A percentile compares a stretch with the other conserved stretches of the same genome.
Evolutionary conservation across 139 green algal species (phyloP).

Genomic region (Chlorella sp.): DNA sequence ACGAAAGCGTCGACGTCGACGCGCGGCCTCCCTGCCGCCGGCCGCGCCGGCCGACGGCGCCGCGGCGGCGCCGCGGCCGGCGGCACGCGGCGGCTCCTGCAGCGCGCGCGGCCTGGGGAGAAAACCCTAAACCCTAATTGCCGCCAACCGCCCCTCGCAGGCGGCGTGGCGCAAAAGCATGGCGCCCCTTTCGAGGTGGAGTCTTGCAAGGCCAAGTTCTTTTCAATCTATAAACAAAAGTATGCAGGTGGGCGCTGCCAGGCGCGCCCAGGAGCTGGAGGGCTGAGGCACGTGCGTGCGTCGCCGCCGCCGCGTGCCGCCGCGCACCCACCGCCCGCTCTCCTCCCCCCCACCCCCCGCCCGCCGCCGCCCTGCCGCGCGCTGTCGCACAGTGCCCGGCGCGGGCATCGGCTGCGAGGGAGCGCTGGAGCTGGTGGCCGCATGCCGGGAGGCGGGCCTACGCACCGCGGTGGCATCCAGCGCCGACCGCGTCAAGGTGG

Average conservation of each 20-base stretch:
- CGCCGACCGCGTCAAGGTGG: slow-evolving; percentile 73
- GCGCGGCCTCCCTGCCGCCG: too few relatives aligned
- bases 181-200: slow-evolving; percentile 41
- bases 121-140: background rate
- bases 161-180: slow-evolving; percentile 35
- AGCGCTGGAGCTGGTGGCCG: slow-evolving; percentile 56
- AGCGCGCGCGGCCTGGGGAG: too few relatives aligned
- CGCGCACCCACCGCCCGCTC: background rate
- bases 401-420: slow-evolving; percentile 50
- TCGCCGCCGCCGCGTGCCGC: background rate
- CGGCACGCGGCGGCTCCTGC: too few relatives aligned
- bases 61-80: too few relatives aligned
- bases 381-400: slow-evolving; percentile 19
- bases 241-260: background rate
- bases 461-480: slow-evolving; percentile 69
- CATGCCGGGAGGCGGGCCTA: slow-evolving; percentile 59
- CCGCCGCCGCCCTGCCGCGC: background rate
- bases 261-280: background rate
- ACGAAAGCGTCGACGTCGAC: too few relatives aligned
- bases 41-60: too few relatives aligned
- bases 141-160: background rate
- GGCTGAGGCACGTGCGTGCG: background rate
- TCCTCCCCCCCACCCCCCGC: background rate
- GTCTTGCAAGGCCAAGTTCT: slow-evolving; percentile 62
- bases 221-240: slow-evolving; percentile 65